These are phyloP conservation scores for Irpex rosettiformis DNA, from an alignment of 1,284 basidiomycete species.

Conservation along the genomic window DNA sequence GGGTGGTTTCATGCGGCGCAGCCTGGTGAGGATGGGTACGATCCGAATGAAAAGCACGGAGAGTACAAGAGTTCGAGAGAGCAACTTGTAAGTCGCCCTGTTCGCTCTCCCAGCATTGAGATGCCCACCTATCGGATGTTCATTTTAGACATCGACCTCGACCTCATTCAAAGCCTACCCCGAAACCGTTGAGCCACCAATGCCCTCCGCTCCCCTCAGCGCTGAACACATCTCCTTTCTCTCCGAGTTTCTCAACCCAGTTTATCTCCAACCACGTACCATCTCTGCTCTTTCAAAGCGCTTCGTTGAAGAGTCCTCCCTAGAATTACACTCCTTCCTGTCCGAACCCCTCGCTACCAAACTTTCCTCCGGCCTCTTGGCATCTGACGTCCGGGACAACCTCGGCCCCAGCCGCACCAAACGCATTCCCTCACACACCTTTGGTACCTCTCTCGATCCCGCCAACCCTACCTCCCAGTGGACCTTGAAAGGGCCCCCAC, in stretches of 20 bases:
- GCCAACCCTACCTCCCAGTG: conserved; percentile 38
- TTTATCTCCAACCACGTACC: conserved; percentile 82
- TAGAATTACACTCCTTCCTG: conserved; percentile 90
- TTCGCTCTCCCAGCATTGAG: background rate
- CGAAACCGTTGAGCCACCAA: conserved; percentile 38
- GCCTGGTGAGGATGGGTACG: conserved; percentile 87
- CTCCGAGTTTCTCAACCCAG: conserved; percentile 83
- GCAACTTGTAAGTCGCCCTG: conserved; percentile 64
- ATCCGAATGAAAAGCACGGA: conserved; percentile 39
- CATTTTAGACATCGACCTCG: conserved; percentile 51
- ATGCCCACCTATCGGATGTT: background rate
- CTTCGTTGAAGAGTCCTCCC: conserved; percentile 86
- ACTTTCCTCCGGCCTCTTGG: conserved; percentile 64
- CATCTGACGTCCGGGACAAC: conserved; percentile 67
- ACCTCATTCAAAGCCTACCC: conserved; percentile 62
- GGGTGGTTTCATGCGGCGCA: conserved; percentile 97
- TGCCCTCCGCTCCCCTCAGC: conserved; percentile 52
- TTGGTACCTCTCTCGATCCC: conserved; percentile 42
- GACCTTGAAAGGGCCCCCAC: conserved; percentile 83
- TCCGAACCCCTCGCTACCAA: conserved; percentile 59
- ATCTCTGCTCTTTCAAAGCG: conserved; percentile 79
- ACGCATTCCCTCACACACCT: conserved; percentile 61
- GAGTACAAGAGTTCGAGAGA: conserved; percentile 70
- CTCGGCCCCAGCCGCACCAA: conserved; percentile 48
- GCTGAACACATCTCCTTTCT: conserved; percentile 68